Evolutionary conservation across 2,329 filamentous ascomycete species (phyloP).

Genomic region (Orbilia blumenaviensis): DNA sequence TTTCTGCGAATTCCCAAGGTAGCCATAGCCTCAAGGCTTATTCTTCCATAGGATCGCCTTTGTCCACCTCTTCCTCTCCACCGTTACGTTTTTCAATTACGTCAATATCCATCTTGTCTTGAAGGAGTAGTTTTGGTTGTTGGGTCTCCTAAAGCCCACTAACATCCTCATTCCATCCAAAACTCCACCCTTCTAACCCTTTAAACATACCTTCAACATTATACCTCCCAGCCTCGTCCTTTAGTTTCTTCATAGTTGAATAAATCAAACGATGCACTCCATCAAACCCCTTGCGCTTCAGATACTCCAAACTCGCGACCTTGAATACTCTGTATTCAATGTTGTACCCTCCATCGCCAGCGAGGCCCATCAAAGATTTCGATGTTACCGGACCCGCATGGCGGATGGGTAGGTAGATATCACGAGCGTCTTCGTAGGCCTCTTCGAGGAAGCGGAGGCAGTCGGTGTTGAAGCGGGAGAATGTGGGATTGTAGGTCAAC

Average conservation of each 20-base stretch:
- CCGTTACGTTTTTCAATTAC: neutral
- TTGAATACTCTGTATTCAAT: constrained; percentile 79
- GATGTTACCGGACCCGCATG: constrained; percentile 77
- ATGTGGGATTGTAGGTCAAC: constrained; percentile 69
- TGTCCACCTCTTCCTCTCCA: neutral
- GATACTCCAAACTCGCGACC: constrained; percentile 73
- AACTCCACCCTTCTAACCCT: constrained; percentile 28
- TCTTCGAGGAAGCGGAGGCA: constrained; percentile 70
- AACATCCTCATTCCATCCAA: neutral
- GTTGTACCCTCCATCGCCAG: constrained; percentile 71
- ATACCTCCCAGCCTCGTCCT: constrained; percentile 47
- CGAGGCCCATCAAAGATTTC: constrained; percentile 71
- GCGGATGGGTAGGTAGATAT: constrained; percentile 58
- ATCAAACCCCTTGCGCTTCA: constrained; percentile 71
- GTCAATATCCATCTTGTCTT: neutral
- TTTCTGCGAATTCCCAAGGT: neutral
- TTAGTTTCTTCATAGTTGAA: constrained; percentile 74
- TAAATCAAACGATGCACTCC: constrained; percentile 79
- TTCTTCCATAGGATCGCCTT: neutral
- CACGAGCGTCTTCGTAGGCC: constrained; percentile 64
- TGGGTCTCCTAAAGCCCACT: neutral
- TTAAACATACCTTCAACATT: constrained; percentile 45
- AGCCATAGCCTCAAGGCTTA: neutral
- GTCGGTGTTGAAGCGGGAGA: constrained; percentile 68
- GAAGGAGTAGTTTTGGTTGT: neutral